A percentile compares a stretch with the other conserved stretches of the same genome.
phyloP scores from a whole-genome alignment of 495 filamentous ascomycete species.

The Sporormia fimetaria region DNA sequence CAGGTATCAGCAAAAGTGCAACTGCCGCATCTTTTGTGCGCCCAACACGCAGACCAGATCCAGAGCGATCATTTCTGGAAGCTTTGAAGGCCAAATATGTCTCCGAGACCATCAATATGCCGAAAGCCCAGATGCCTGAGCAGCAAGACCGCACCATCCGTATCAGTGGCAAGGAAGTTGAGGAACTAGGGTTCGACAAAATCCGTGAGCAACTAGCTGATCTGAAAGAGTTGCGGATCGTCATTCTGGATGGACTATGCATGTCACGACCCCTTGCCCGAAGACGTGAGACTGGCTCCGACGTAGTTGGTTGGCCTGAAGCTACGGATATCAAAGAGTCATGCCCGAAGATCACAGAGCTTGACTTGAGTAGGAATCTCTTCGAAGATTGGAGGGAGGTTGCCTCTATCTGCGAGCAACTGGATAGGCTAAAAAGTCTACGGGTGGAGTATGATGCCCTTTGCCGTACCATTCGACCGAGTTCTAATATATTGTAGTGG shows the following conservation, averaged over 20 bases:
- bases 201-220: slow-evolving; percentile 67
- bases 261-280: slow-evolving; percentile 40
- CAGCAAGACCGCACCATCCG: slow-evolving; percentile 40
- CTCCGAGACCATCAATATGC: slow-evolving; percentile 35
- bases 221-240: slow-evolving; percentile 63
- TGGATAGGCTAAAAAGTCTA: slow-evolving; percentile 51
- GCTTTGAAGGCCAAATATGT: slow-evolving; percentile 78
- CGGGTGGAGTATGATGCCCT: slow-evolving; percentile 52
- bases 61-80: slow-evolving; percentile 58
- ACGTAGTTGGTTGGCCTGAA: not conserved
- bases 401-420: slow-evolving; percentile 52
- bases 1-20: slow-evolving; percentile 53
- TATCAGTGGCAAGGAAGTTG: slow-evolving; percentile 76
- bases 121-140: slow-evolving; percentile 9
- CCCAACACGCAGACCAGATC: slow-evolving; percentile 57
- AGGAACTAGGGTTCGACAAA: slow-evolving; percentile 95
- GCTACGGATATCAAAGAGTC: slow-evolving; percentile 18
- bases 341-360: slow-evolving; percentile 54
- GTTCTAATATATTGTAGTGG: slow-evolving; percentile 42
- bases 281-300: slow-evolving; percentile 26
- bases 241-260: slow-evolving; percentile 65
- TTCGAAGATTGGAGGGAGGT: slow-evolving; percentile 56
- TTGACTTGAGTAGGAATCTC: slow-evolving; percentile 80
- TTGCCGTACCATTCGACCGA: not conserved
- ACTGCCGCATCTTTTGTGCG: slow-evolving; percentile 79